Evolutionary conservation across 768 basidiomycete species (phyloP).

Genomic region (Glaciozyma martinii): DNA sequence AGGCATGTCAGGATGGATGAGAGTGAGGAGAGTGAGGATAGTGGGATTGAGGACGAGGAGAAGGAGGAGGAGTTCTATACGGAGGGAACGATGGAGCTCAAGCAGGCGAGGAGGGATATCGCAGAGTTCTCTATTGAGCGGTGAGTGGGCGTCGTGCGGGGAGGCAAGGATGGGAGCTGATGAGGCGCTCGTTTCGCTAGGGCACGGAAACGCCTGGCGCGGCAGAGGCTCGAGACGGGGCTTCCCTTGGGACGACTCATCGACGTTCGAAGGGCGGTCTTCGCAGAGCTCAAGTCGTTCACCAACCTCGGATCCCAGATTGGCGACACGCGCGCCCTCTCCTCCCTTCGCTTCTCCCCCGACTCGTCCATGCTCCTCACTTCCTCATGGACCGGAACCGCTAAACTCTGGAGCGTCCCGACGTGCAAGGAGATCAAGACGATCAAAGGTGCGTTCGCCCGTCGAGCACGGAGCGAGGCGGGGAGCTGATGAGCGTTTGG

Average conservation of each 20-base stretch:
- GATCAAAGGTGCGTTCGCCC: slow-evolving; percentile 52
- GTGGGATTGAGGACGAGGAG: slow-evolving; percentile 22
- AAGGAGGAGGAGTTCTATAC: slow-evolving; percentile 95
- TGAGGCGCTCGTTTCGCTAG: slow-evolving; percentile 51
- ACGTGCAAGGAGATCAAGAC: slow-evolving; percentile 69
- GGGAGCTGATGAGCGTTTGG: not conserved
- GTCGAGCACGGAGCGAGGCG: too few relatives aligned
- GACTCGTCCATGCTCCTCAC: slow-evolving; percentile 81
- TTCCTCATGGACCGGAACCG: slow-evolving; percentile 89
- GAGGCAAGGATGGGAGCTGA: slow-evolving; percentile 16
- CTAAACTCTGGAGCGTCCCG: slow-evolving; percentile 93
- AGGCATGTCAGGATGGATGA: slow-evolving; percentile 6
- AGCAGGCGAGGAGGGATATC: slow-evolving; percentile 72
- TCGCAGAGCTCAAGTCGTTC: slow-evolving; percentile 83
- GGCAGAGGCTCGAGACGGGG: slow-evolving; percentile 82
- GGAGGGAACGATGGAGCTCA: slow-evolving; percentile 74
- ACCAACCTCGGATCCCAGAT: slow-evolving; percentile 93
- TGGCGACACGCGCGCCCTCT: slow-evolving; percentile 89
- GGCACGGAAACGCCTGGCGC: slow-evolving; percentile 87
- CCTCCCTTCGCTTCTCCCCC: slow-evolving; percentile 88
- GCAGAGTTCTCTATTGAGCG: slow-evolving; percentile 92
- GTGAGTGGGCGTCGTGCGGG: slow-evolving; percentile 48
- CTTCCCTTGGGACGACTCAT: slow-evolving; percentile 80
- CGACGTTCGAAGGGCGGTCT: slow-evolving; percentile 84
- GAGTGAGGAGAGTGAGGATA: slow-evolving; percentile 3